Base-by-base conservation (phyloP, 164 flowering plant genomes). In the Liquidambar formosana region DNA sequence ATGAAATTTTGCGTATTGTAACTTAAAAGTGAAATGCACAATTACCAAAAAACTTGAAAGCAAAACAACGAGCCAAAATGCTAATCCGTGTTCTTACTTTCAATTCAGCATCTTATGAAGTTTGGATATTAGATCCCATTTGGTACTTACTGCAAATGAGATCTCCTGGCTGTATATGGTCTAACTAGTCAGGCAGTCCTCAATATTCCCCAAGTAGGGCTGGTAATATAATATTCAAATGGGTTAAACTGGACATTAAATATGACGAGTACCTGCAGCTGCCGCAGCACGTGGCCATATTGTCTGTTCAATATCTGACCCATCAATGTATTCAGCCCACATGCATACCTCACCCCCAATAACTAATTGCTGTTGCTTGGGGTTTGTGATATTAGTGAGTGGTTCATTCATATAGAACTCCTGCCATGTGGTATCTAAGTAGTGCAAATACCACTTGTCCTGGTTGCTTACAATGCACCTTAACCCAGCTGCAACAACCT, bases 281-380 rank as follows among this genome's bases (percentile, higher is more conserved):
- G 97, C 97, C n/a, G 95, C 97, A 76, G 95, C 97, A 47, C 95
- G 89, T 8, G 97, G 97, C 97, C 97, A 92, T 68, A 92, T 90
- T 25, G 95, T 92, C 76, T 90, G 95, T 68, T 90, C 83, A 65
- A 92, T 79, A 58, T 92, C 89, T 4, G 97, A 92, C 1, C 68
- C 86, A 75, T 92, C 97, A 54, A 89, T 71, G 62, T 67, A 68
- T 67, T 92, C 97, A 8, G 91, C 97, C 97, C 97, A 92, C 91
- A 86, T 76, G 88, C 97, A 90, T 26, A 90, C 94, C 71, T 92
- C 96, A 46, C 97, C 97, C 0, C 96, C 96, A 59, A 92, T 62
- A 43, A 90, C 93, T 66, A 90, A 71, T 27, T 75, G 72, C 57
- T 90, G 93, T 26, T 85, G 89, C 58, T 70, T 57, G 5, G 84